Evolutionary conservation across 1,284 basidiomycete species (phyloP), one percentile per base, ranked within the genome.

Genomic region (Trichosporon asahii): DNA sequence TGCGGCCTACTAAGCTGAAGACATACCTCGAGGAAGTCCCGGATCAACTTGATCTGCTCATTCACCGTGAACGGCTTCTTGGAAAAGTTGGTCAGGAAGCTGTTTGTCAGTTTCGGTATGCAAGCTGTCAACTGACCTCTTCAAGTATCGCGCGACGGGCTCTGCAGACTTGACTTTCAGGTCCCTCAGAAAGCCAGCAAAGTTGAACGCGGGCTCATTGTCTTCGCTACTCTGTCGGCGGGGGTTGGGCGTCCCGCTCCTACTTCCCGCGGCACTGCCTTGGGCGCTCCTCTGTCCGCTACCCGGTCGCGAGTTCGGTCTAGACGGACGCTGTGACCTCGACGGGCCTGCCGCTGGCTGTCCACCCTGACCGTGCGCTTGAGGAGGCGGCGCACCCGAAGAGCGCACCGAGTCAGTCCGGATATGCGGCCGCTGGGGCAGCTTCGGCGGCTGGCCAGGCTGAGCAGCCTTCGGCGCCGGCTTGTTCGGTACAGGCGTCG

Each of bases 1-100:
- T n/a, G n/a, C n/a, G n/a, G n/a, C n/a, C n/a, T n/a, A n/a, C n/a
- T n/a, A n/a, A n/a, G n/a, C n/a, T n/a, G n/a, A n/a, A n/a, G n/a
- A 81, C 91, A 79, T 80, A 95, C 93, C 73, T 86, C 87, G 33
- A 97, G 85, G 77, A 97, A 98, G 76, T 97, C 94, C 77, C 92
- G 91, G 78, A 98, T 94, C 66, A 97, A 88, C 84, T 93, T 95
- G 75, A 96, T 89, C 81, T 97, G 95, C 78, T 97, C 95, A 72
- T 88, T 89, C 31, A 95, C 90, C 1, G 92, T 91, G 78, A 94
- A 94, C 1, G 92, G 90, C 71, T 92, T 88, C 82, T 94, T 95
- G 14, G 92, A 85, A 78, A 97, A 97, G 78, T 95, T 95, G 79
- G 90, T 91, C 78, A 98, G 81, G 78, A 99, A 94, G 71, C 91